A percentile compares a stretch with the other conserved stretches of the same genome.
Conservation (phyloP, 305 asterid genomes). For the Solanum aculeatissimum region DNA sequence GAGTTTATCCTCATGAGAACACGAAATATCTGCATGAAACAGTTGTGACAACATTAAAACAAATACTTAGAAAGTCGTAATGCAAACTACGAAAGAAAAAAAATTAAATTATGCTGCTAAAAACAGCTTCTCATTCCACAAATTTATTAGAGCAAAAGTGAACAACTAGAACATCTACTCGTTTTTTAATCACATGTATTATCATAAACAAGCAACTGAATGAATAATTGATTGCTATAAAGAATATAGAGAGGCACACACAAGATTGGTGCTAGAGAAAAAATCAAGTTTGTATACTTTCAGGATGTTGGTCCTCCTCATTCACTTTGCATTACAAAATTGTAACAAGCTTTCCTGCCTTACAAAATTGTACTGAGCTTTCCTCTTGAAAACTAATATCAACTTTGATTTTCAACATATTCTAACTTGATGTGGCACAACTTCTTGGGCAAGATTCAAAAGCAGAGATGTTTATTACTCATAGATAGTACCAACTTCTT, state of each 20-base stretch:
- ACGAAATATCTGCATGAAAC: constrained; percentile 70
- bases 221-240: background rate
- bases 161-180: background rate
- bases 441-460: background rate
- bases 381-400: background rate
- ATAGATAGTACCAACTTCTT: background rate
- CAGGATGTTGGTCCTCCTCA: background rate
- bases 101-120: background rate
- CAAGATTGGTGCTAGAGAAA: background rate
- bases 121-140: background rate
- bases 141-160: background rate
- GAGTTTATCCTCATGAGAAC: constrained; percentile 65
- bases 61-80: background rate
- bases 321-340: background rate
- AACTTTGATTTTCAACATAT: background rate
- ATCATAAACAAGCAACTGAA: background rate
- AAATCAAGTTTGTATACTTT: background rate
- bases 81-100: background rate
- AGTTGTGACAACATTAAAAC: constrained; percentile 3
- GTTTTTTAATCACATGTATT: background rate
- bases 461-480: background rate
- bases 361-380: background rate
- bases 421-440: background rate
- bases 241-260: background rate
- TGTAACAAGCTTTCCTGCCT: background rate